Conservation (phyloP, 306 rosid genomes). For the Hippophae rhamnoides region DNA sequence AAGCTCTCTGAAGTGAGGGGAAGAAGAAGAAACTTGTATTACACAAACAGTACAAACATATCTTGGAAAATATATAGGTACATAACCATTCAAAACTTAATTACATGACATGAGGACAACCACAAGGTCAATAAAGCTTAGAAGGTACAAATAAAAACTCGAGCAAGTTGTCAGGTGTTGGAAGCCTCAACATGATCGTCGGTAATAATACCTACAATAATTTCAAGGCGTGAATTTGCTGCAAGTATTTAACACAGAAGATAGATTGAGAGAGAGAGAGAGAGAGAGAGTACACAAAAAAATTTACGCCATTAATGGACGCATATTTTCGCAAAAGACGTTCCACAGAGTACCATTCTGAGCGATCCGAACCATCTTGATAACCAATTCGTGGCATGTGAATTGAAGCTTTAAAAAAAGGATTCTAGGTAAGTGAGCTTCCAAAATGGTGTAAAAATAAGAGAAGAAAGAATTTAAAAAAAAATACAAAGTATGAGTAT, state of each 20-base stretch:
- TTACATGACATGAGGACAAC: too few species aligned
- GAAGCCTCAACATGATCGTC: constrained; percentile 27
- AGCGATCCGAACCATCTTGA: constrained; percentile 86
- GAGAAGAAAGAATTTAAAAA: constrained; percentile 3
- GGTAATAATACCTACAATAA: constrained; percentile 66
- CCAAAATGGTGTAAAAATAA: too few species aligned
- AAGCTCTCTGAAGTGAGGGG: neutral
- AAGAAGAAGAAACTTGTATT: neutral
- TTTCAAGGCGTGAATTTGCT: neutral
- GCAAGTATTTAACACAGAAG: neutral
- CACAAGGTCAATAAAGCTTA: too few species aligned
- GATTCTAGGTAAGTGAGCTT: too few species aligned
- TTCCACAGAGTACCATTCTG: constrained; percentile 87
- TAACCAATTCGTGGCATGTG: constrained; percentile 96
- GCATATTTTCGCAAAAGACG: constrained; percentile 86
- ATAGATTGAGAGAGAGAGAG: constrained; percentile 6
- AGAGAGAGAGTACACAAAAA: constrained; percentile 50
- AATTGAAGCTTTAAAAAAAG: constrained; percentile 49
- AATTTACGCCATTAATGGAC: constrained; percentile 49
- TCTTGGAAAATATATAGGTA: neutral
- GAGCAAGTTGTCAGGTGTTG: neutral
- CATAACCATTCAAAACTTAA: neutral
- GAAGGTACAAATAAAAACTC: too few species aligned
- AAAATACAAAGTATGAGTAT: neutral
- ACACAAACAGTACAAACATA: too few species aligned